A percentile compares a stretch with the other conserved stretches of the same genome.
Conservation (phyloP, 1,139 yeast species). For the Yamadazyma conglobata region DNA sequence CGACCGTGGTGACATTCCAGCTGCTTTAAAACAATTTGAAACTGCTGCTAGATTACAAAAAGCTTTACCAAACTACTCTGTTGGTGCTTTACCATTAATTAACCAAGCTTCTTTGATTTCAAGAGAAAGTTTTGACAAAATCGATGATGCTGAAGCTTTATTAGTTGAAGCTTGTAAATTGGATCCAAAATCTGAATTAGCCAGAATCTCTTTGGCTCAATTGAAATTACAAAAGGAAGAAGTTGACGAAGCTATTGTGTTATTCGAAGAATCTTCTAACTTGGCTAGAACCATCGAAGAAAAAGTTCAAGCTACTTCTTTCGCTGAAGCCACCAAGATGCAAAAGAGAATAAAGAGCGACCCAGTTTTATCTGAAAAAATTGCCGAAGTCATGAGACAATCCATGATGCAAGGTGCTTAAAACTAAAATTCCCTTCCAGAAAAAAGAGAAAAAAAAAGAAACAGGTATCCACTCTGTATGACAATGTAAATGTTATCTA, state of each 20-base stretch:
- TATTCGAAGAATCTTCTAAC: slow-evolving; percentile 78
- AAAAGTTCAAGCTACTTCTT: slow-evolving; percentile 86
- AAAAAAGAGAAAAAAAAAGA: too few species aligned
- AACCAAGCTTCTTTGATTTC: slow-evolving; percentile 81
- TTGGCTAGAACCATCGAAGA: slow-evolving; percentile 84
- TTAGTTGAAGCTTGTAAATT: slow-evolving; percentile 74
- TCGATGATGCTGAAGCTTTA: slow-evolving; percentile 62
- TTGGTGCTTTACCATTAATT: slow-evolving; percentile 87
- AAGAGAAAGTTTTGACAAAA: slow-evolving; percentile 51
- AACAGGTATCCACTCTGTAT: too few species aligned
- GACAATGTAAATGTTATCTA: too few species aligned
- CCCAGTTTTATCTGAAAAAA: slow-evolving; percentile 51
- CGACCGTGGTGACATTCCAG: slow-evolving; percentile 69
- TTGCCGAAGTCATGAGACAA: slow-evolving; percentile 43
- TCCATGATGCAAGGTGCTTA: slow-evolving; percentile 11
- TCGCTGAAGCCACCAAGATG: slow-evolving; percentile 87
- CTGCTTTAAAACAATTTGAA: slow-evolving; percentile 83
- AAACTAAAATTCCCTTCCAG: slow-evolving; percentile 1
- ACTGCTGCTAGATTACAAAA: slow-evolving; percentile 80
- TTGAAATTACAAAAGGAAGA: slow-evolving; percentile 79
- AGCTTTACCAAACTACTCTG: slow-evolving; percentile 55
- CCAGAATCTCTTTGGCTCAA: slow-evolving; percentile 88
- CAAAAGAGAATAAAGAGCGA: slow-evolving; percentile 70
- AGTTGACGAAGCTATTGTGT: slow-evolving; percentile 74
- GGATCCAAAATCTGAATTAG: slow-evolving; percentile 88